phyloP scores from a whole-genome alignment of 2,329 filamentous ascomycete species.

The Cryphonectria carpinicola region DNA sequence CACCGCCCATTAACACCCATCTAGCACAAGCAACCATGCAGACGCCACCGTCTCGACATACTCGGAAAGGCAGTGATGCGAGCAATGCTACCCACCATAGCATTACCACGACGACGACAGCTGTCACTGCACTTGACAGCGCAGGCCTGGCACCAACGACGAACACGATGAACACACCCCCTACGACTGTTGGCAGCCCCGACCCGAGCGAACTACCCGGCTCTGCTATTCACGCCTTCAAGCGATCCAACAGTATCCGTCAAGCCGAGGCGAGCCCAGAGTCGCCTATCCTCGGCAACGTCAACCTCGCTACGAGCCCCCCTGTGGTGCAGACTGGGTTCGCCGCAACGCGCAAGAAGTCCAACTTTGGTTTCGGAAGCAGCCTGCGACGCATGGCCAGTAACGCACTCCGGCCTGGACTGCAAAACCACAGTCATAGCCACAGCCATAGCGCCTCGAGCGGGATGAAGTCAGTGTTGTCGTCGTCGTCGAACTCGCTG shows the following conservation, averaged over 20 bases:
- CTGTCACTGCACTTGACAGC: constrained; percentile 9
- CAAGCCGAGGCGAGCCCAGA: constrained; percentile 16
- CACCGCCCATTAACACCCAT: constrained; percentile 18
- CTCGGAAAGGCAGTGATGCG: constrained; percentile 23
- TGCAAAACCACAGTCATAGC: constrained; percentile 20
- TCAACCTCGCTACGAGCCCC: constrained; percentile 24
- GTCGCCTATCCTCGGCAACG: constrained; percentile 24
- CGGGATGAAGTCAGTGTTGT: background rate
- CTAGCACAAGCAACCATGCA: background rate
- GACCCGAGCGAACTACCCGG: constrained; percentile 25
- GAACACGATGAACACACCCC: constrained; percentile 20
- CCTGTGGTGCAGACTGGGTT: constrained; percentile 28
- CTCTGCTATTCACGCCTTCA: constrained; percentile 17
- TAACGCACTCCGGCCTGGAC: constrained; percentile 25
- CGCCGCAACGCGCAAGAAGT: constrained; percentile 26
- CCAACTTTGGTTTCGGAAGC: constrained; percentile 24
- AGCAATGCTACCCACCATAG: constrained; percentile 23
- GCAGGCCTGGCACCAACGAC: constrained; percentile 16
- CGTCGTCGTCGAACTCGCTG: background rate
- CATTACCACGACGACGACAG: constrained; percentile 8
- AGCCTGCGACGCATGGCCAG: constrained; percentile 27
- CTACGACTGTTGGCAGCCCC: constrained; percentile 21
- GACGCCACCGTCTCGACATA: background rate
- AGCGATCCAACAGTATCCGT: constrained; percentile 21
- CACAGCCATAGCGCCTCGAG: constrained; percentile 10